Evolutionary conservation across 2,329 filamentous ascomycete species (phyloP).

Genomic region (Claviceps sp.): DNA sequence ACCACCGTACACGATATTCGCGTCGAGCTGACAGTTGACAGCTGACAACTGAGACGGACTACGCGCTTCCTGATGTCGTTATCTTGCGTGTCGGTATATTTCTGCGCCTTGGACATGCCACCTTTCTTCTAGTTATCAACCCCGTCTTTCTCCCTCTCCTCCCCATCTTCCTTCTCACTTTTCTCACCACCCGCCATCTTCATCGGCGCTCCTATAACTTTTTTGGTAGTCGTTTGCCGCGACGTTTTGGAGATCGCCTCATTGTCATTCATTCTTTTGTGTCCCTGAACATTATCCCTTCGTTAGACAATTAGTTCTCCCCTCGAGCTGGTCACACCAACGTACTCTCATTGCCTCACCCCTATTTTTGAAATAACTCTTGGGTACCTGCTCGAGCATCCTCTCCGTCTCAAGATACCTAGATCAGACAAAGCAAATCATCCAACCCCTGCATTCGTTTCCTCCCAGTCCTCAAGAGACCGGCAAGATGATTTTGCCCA

Average conservation of each 20-base stretch:
- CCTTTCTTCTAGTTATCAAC: constrained; percentile 1
- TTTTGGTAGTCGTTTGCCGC: not conserved
- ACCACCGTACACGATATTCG: not conserved
- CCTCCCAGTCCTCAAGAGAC: not conserved
- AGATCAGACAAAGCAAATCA: not conserved
- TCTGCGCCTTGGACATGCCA: not conserved
- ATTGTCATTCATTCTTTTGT: constrained; percentile 4
- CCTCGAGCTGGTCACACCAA: not conserved
- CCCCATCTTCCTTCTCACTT: not conserved
- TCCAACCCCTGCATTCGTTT: not conserved
- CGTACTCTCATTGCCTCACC: not conserved
- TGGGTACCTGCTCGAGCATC: constrained; percentile 1
- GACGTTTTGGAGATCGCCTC: constrained; percentile 2
- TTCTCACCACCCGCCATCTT: not conserved
- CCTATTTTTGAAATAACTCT: not conserved
- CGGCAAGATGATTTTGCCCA: constrained; percentile 1
- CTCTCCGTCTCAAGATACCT: not conserved
- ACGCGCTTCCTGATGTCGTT: not conserved
- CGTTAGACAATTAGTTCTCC: not conserved
- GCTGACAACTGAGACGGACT: constrained; percentile 1
- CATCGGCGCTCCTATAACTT: not conserved
- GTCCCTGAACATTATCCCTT: constrained; percentile 3
- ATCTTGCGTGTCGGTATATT: not conserved
- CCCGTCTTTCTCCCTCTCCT: not conserved
- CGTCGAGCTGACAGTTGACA: constrained; percentile 3